These are phyloP conservation scores for Tulasnella sp. DNA, from an alignment of 768 basidiomycete species.

Conservation along the genomic window DNA sequence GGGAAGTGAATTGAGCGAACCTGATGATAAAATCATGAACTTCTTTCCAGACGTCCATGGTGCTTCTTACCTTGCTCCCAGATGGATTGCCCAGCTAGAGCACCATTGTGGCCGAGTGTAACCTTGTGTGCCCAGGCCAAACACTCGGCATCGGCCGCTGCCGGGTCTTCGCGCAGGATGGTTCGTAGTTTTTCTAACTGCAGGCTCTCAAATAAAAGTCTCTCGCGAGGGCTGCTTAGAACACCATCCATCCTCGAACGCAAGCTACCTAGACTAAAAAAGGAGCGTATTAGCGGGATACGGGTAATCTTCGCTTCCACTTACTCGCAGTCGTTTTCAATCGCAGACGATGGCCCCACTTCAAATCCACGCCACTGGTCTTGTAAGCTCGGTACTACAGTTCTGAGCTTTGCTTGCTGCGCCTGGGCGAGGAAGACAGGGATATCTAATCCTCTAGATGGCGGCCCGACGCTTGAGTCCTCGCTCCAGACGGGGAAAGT, in stretches of 20 bases:
- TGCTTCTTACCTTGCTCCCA: background rate
- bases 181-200: background rate
- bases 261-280: background rate
- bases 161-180: background rate
- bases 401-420: background rate
- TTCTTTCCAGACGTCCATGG: constrained; percentile 45
- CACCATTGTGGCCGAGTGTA: background rate
- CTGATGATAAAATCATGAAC: background rate
- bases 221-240: background rate
- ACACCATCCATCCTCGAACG: background rate
- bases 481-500: constrained; percentile 6
- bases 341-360: background rate
- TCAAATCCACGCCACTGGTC: constrained; percentile 25
- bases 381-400: background rate
- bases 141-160: background rate
- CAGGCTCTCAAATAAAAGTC: background rate
- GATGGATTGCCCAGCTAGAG: background rate
- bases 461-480: constrained; percentile 44
- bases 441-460: constrained; percentile 55
- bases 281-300: background rate
- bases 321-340: constrained; percentile 31
- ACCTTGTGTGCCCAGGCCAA: background rate
- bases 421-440: constrained; percentile 44
- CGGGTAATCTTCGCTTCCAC: background rate
- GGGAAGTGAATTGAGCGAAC: background rate